These are phyloP conservation scores for Fusarium avenaceum DNA, from an alignment of 2,329 filamentous ascomycete species.

Conservation along the genomic window DNA sequence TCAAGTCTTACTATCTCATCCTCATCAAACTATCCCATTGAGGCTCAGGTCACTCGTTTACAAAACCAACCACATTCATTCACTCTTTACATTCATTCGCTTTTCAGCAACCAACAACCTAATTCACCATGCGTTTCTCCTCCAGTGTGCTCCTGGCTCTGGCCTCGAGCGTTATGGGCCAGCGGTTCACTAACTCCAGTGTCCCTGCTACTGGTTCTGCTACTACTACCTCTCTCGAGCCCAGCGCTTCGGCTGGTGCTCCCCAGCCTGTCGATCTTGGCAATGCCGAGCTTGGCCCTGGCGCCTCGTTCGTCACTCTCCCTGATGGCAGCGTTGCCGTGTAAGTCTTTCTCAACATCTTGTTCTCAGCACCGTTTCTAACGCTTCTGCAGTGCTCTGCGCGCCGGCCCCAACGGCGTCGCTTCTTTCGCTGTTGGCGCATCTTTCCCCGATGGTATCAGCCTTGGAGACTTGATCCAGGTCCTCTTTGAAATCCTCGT, in stretches of 20 bases:
- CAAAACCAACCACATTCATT: conserved; percentile 15
- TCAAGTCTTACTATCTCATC: conserved; percentile 30
- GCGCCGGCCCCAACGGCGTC: not conserved
- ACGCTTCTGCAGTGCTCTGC: not conserved
- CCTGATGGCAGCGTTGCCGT: conserved; percentile 1
- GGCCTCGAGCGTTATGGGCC: conserved; percentile 31
- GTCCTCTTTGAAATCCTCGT: conserved; percentile 10
- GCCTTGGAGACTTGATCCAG: not conserved
- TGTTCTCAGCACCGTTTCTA: rapidly evolving
- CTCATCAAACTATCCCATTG: conserved; percentile 37
- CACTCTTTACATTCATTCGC: conserved; percentile 18
- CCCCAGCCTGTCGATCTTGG: conserved; percentile 1
- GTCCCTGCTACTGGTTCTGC: conserved; percentile 1
- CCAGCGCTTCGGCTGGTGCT: not conserved
- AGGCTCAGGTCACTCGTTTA: conserved; percentile 43
- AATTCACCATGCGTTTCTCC: conserved; percentile 36
- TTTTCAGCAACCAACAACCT: conserved; percentile 5
- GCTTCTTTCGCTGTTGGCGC: conserved; percentile 9
- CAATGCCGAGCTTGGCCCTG: not conserved
- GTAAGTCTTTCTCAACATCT: not conserved
- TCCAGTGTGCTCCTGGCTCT: conserved; percentile 23
- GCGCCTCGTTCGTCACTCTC: not conserved
- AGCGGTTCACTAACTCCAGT: conserved; percentile 41
- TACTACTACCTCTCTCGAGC: not conserved
- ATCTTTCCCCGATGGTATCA: rapidly evolving